Evolutionary conservation across 2,329 filamentous ascomycete species (phyloP), one percentile per base, ranked within the genome.

Genomic region (Aspergillus bombycis): DNA sequence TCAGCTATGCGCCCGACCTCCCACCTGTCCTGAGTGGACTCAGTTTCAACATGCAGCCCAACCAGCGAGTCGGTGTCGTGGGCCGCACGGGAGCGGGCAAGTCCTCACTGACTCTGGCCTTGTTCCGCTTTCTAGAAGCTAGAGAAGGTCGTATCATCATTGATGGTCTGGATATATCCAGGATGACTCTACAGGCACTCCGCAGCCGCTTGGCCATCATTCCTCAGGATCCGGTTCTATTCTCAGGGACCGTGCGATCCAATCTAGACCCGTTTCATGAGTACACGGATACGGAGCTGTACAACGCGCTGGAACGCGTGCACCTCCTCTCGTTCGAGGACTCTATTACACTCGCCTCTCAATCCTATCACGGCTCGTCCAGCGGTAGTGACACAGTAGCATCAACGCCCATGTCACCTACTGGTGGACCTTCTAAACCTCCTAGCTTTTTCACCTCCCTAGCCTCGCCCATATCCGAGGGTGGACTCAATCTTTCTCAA

Each of bases 151-250:
- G 60, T 0, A 70, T 75, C n/a, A 41, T 61, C 6, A 73, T 76
- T 21, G 72, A 75, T 36, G 72, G 71, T 1, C 48, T 72, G 19
- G 67, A 74, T 54, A 91, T 93, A 59, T 89, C 68, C 0, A 64
- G 63, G 14, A 57, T 72, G 53, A 68, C 63, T 11, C 67, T 70
- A 0, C 63, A 89, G 60, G 87, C 90, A 58, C 80, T 94, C 6
- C 85, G 91, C 28, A 89, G 87, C 16, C 84, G 91, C 0, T 78
- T 94, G 1, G 89, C 91, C 55, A 94, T 94, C 69, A 94, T 94
- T 58, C 91, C 92, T 2, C 90, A 93, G 78, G 91, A 95, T 67
- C 91, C 92, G 0, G 90, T 94, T 1, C 83, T 95, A 9, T 94
- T 94, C 78, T 91, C 89, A 1, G 92, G 92, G 34, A 93, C 91